These are phyloP conservation scores for Carex cristatella DNA, from an alignment of 176 grass and related monocot genomes.

Conservation along the genomic window DNA sequence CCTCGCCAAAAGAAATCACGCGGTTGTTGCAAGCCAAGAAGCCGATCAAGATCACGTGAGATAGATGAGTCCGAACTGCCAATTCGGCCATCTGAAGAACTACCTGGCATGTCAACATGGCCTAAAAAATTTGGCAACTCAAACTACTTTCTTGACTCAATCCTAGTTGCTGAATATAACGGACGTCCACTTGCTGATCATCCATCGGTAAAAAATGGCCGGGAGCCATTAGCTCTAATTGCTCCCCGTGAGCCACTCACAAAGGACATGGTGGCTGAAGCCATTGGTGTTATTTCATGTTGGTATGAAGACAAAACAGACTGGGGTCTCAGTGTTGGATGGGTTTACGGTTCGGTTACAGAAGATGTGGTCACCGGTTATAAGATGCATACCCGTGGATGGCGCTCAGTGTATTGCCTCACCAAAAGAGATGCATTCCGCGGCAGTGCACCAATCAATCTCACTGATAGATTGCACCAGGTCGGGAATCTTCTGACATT, in stretches of 20 bases:
- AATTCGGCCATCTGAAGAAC: background rate
- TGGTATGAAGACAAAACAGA: slow-evolving; percentile 26
- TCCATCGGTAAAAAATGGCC: slow-evolving; percentile 13
- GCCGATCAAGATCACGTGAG: background rate
- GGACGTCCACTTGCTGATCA: slow-evolving; percentile 22
- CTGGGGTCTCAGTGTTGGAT: slow-evolving; percentile 21
- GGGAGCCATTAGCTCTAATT: slow-evolving; percentile 16
- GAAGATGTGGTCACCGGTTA: slow-evolving; percentile 26
- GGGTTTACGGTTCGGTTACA: slow-evolving; percentile 20
- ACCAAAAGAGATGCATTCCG: slow-evolving; percentile 22
- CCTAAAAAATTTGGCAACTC: slow-evolving; percentile 20
- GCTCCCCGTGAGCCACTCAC: background rate
- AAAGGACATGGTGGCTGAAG: slow-evolving; percentile 14
- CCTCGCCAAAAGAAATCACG: slow-evolving; percentile 13
- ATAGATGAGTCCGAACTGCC: slow-evolving; percentile 4
- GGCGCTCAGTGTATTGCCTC: slow-evolving; percentile 20
- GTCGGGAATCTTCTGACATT: background rate
- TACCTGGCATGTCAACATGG: slow-evolving; percentile 24
- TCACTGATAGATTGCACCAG: slow-evolving; percentile 23
- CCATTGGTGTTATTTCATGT: slow-evolving; percentile 22
- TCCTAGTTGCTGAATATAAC: slow-evolving; percentile 5
- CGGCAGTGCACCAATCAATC: slow-evolving; percentile 21
- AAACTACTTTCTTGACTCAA: slow-evolving; percentile 18
- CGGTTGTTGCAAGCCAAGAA: background rate
- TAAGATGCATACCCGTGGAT: slow-evolving; percentile 24